A percentile compares a stretch with the other conserved stretches of the same genome.
Conservation (phyloP, 1,284 basidiomycete species). For the Takashimella tepidaria region DNA sequence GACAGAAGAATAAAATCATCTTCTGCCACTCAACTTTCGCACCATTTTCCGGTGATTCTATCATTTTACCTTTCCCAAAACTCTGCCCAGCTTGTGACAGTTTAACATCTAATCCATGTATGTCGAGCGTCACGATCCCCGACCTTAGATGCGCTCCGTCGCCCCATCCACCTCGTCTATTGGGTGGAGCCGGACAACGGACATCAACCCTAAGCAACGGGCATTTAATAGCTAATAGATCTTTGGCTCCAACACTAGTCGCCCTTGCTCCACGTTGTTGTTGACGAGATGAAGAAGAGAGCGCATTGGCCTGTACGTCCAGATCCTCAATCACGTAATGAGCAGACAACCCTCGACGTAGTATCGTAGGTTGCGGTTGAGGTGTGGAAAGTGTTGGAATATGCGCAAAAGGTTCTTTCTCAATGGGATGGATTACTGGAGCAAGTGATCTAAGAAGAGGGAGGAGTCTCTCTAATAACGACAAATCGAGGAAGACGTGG, state of each 20-base stretch:
- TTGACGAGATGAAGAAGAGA: neutral
- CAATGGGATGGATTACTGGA: slow-evolving; percentile 20
- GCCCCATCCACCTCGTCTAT: slow-evolving; percentile 39
- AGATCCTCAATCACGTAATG: slow-evolving; percentile 28
- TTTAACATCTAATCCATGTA: slow-evolving; percentile 27
- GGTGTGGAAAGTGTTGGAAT: neutral
- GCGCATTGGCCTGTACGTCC: slow-evolving; percentile 17
- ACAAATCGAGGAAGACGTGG: slow-evolving; percentile 71
- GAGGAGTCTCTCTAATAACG: slow-evolving; percentile 48
- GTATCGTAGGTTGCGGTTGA: neutral
- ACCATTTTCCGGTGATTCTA: slow-evolving; percentile 1
- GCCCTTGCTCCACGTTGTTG: neutral
- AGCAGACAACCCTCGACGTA: neutral
- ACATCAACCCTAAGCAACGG: slow-evolving; percentile 40
- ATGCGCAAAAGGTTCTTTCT: neutral
- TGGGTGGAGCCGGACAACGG: slow-evolving; percentile 44
- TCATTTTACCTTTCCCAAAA: neutral
- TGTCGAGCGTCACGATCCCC: slow-evolving; percentile 45
- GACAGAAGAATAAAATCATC: slow-evolving; percentile 41
- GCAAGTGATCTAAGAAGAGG: slow-evolving; percentile 34
- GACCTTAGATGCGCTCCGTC: slow-evolving; percentile 42
- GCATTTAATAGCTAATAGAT: slow-evolving; percentile 17
- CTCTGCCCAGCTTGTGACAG: slow-evolving; percentile 6
- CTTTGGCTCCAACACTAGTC: slow-evolving; percentile 1
- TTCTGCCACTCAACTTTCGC: slow-evolving; percentile 32